Conservation (phyloP, 495 filamentous ascomycete genomes). For the Penicillium salamii region DNA sequence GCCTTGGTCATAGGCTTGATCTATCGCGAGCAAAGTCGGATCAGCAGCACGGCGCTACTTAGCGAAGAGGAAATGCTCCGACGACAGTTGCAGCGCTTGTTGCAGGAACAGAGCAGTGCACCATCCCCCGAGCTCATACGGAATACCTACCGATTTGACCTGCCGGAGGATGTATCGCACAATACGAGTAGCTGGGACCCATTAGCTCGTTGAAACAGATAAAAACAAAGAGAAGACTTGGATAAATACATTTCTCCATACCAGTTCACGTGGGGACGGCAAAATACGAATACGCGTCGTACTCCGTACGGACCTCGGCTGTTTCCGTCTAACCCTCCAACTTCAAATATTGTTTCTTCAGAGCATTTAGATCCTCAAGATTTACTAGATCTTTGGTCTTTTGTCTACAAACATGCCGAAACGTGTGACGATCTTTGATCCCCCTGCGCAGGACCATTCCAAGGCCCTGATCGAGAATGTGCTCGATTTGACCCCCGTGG, state of each 20-base stretch:
- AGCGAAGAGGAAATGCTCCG: constrained; percentile 41
- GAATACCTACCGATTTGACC: constrained; percentile 35
- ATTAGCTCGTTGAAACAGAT: no score
- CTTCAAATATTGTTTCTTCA: no score
- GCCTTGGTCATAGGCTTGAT: constrained; percentile 25
- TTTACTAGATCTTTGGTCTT: no score
- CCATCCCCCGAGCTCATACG: constrained; percentile 21
- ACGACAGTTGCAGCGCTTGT: constrained; percentile 31
- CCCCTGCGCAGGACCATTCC: constrained; percentile 66
- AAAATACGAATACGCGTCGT: constrained; percentile 1
- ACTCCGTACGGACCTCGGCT: constrained; percentile 20
- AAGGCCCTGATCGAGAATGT: constrained; percentile 85
- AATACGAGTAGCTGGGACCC: no score
- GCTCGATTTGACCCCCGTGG: constrained; percentile 75
- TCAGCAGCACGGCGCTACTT: constrained; percentile 21
- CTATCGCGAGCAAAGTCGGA: constrained; percentile 22
- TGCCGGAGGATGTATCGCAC: no score
- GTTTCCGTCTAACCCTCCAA: constrained; percentile 10
- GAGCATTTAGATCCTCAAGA: no score
- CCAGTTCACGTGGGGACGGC: no score
- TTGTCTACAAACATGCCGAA: constrained; percentile 30
- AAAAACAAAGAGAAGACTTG: no score
- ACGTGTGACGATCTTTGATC: constrained; percentile 68
- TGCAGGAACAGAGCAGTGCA: constrained; percentile 23
- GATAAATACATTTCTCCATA: no score